Conservation (phyloP, 768 basidiomycete species). For the Hortiboletus flavorubellus region DNA sequence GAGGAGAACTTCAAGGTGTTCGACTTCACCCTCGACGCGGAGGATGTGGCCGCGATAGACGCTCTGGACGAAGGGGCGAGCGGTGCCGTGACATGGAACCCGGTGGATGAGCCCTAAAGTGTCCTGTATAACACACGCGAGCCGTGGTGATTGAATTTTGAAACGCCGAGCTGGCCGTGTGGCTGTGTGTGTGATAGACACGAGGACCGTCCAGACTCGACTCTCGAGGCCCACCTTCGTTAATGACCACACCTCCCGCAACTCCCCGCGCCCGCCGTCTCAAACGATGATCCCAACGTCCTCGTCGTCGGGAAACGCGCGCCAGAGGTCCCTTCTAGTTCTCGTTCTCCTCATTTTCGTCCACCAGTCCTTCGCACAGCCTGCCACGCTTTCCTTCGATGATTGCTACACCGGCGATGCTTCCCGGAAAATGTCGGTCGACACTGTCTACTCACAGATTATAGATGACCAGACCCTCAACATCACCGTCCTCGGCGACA, state of each 20-base stretch:
- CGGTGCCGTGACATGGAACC: conserved; percentile 82
- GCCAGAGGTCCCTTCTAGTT: background rate
- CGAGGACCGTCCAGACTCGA: background rate
- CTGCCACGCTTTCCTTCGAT: conserved; percentile 57
- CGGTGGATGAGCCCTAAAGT: conserved; percentile 43
- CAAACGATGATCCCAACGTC: conserved; percentile 24
- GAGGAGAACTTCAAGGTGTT: conserved; percentile 68
- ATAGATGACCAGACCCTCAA: conserved; percentile 52
- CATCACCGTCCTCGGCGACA: conserved; percentile 68
- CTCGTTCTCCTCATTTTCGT: conserved; percentile 20
- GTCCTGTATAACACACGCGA: background rate
- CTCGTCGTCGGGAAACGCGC: conserved; percentile 10
- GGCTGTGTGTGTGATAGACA: conserved; percentile 21
- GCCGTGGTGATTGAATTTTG: background rate
- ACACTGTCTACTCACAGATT: conserved; percentile 72
- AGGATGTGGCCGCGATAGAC: conserved; percentile 65
- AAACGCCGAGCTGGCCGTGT: conserved; percentile 11
- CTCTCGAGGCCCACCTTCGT: conserved; percentile 1
- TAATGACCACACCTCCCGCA: conserved; percentile 18
- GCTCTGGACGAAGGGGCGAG: conserved; percentile 63
- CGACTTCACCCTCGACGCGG: conserved; percentile 62
- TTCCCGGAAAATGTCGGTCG: conserved; percentile 59
- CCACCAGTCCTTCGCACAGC: conserved; percentile 43
- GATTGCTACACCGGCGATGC: conserved; percentile 64
- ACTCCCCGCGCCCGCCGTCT: conserved; percentile 12